Base-by-base conservation (phyloP, 192 early-diverging fungal species). In the Tieghemiomyces parasiticus region DNA sequence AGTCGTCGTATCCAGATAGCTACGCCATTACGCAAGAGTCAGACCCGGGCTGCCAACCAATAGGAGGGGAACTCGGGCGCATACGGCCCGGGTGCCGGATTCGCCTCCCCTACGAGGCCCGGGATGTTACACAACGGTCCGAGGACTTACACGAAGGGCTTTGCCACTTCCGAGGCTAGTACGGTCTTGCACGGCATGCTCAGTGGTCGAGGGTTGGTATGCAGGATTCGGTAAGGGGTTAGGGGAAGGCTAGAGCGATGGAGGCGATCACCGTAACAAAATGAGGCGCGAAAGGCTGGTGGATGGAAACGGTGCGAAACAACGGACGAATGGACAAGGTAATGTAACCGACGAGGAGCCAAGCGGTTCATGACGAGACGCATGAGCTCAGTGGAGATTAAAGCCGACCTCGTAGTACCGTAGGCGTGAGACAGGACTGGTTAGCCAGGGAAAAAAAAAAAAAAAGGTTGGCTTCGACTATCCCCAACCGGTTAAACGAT, bases 101-200 rank as follows among this genome's bases (percentile, higher is more conserved):
- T 20, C 24, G 13, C 26, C 34, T 56, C 6, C 33, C 20, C 14
- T 26, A 22, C 32, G 16, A 34, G n/a, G n/a, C n/a, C n/a, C n/a
- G n/a, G n/a, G n/a, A n/a, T n/a, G n/a, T n/a, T n/a, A n/a, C n/a
- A n/a, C n/a, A n/a, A n/a, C n/a, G n/a, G n/a, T n/a, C n/a, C n/a
- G n/a, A n/a, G n/a, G n/a, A 69, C 72, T 63, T 70, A 68, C 68
- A 69, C 69, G 65, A 69, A 77, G 69, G 64, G 68, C 31, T 70
- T 70, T 31, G 75, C 72, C 44, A 77, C 67, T 31, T 69, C 68
- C 31, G 72, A 73, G 50, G 75, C 75, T 29, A 77, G 72, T 55
- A 74, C 68, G 33, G 71, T 73, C 60, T 77, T 77, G 70, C 75
- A 71, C 56, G 72, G 70, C 75, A 77, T 77, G 34, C 31, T 60